Base-by-base conservation (phyloP, 2,329 filamentous ascomycete genomes). In the Macrophomina phaseolina region DNA sequence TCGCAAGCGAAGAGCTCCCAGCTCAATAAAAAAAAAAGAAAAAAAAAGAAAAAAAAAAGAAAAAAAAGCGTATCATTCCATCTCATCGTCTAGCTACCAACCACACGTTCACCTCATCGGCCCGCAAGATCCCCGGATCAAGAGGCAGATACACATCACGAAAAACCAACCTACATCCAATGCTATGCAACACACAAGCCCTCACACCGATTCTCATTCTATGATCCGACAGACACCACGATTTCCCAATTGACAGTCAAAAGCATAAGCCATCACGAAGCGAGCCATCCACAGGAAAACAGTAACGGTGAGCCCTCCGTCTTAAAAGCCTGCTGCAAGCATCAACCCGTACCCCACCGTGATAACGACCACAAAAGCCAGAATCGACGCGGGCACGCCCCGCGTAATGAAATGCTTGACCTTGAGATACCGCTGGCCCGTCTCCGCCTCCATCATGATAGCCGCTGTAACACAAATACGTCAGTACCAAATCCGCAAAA, bases 401-500 rank as follows among this genome's bases (percentile, higher is more conserved):
- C 94, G 85, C 62, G 91, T 96, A 74, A 99, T 90, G 79, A 99
- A 99, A 78, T 99, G 95, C 76, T 91, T 91, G 63, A 99, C 96
- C 68, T 91, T 85, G 64, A 99, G 85, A 76, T 99, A 99, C 66
- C 95, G 86, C 76, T 97, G 92, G 8, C 95, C 95, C 0, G 94
- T 96, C 70, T 90, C 86, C 0, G 92, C 87, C 73, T 99, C 94
- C 81, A 99, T 95, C 85, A 98, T 98, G 74, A 99, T 98, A 4
- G 95, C 95, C 75, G 95, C 93, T 96, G 70, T 45, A 49, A 48
- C 68, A 74, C 69, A 34, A 66, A 61, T 8, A 1, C 28, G 66
- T 65, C 45, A 62, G 34, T 18, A 28, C 46, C 40, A 48, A 3
- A 28, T 12, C 63, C 7, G 23, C 23, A 23, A 23, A 23, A 23